These are phyloP conservation scores for Chalaropsis ovoidea DNA, from an alignment of 2,329 filamentous ascomycete genomes.

Conservation along the genomic window DNA sequence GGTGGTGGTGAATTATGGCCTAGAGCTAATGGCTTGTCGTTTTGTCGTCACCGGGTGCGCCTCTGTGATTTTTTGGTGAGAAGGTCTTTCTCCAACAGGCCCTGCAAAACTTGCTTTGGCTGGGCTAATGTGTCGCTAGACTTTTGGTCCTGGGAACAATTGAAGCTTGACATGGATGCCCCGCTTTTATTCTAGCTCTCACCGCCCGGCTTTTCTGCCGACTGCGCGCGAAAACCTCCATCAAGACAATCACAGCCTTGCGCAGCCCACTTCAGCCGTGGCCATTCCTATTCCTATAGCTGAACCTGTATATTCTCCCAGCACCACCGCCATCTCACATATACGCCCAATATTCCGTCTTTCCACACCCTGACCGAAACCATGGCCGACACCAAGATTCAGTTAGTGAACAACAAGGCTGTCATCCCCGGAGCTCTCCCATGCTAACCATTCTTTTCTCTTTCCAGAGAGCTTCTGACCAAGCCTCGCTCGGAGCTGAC, in stretches of 20 bases:
- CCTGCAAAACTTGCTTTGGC: constrained; percentile 12
- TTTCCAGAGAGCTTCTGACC: constrained; percentile 66
- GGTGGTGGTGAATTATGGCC: neutral
- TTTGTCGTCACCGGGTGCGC: neutral
- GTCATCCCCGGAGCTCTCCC: neutral
- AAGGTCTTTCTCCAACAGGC: constrained; percentile 11
- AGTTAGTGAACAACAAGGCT: constrained; percentile 40
- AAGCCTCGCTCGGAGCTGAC: constrained; percentile 87
- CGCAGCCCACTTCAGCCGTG: constrained; percentile 20
- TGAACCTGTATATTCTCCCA: neutral
- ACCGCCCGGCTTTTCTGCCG: constrained; percentile 24
- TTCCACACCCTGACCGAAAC: constrained; percentile 26
- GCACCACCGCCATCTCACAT: neutral
- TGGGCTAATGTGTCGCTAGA: neutral
- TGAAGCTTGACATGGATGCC: neutral
- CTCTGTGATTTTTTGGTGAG: neutral
- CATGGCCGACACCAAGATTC: constrained; percentile 62
- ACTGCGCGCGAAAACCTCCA: constrained; percentile 22
- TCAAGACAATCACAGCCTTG: constrained; percentile 23
- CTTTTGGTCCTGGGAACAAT: neutral
- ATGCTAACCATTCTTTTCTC: constrained; percentile 6
- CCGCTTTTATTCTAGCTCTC: constrained; percentile 12
- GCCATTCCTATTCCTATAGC: neutral
- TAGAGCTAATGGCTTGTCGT: neutral
- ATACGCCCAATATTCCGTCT: neutral